Evolutionary conservation across 2,329 filamentous ascomycete genomes (phyloP).

Genomic region (Alternaria solani): DNA sequence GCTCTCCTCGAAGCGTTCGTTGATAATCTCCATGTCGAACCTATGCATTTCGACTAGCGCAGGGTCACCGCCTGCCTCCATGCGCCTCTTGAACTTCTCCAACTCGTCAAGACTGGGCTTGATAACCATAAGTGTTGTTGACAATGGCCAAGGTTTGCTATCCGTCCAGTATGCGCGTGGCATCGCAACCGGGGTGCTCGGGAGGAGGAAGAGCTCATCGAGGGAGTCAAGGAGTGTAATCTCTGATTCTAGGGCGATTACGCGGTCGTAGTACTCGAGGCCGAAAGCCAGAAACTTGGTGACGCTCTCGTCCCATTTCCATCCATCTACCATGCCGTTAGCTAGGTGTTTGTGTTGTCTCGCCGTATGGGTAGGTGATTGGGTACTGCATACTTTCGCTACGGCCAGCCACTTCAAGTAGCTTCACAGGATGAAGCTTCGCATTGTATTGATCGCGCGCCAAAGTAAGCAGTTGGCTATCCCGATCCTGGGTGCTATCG

Average conservation of each 20-base stretch:
- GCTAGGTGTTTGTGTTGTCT: conserved; percentile 17
- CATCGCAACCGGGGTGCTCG: conserved; percentile 68
- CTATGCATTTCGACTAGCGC: conserved; percentile 47
- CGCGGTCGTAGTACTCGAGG: conserved; percentile 67
- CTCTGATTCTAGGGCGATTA: conserved; percentile 70
- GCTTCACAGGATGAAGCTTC: conserved; percentile 58
- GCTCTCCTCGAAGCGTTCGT: conserved; percentile 66
- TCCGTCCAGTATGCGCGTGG: conserved; percentile 76
- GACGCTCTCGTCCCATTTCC: conserved; percentile 68
- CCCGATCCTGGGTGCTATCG: conserved; percentile 40
- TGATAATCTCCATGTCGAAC: conserved; percentile 74
- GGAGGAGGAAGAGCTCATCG: conserved; percentile 76
- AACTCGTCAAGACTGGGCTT: conserved; percentile 65
- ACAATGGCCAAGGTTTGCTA: conserved; percentile 62
- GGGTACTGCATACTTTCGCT: conserved; percentile 39
- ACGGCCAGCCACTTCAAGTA: conserved; percentile 49
- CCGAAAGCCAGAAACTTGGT: conserved; percentile 76
- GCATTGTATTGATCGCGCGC: conserved; percentile 61
- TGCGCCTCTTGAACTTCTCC: conserved; percentile 42
- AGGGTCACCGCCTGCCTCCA: conserved; percentile 38
- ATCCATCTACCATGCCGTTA: conserved; percentile 40
- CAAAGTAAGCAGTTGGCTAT: conserved; percentile 58
- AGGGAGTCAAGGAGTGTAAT: conserved; percentile 67
- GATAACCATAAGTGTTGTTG: conserved; percentile 69
- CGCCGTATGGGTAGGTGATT: conserved; percentile 9